A percentile compares a stretch with the other conserved stretches of the same genome.
Evolutionary conservation across 1,284 basidiomycete species (phyloP).

Genomic region (Rhodotorula sp.): DNA sequence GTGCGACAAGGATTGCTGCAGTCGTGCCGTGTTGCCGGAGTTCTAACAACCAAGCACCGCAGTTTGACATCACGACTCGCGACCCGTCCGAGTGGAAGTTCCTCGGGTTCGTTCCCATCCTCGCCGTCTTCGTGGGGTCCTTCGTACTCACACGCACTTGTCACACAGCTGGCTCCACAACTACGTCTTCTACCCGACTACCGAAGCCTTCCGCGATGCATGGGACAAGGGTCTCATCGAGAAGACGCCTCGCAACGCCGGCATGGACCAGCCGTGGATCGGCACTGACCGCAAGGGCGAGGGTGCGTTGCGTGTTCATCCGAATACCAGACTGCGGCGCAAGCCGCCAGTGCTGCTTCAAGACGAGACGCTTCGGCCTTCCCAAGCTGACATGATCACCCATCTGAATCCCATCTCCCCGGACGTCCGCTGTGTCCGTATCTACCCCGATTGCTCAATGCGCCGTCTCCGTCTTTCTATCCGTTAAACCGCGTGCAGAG

Average conservation of each 20-base stretch:
- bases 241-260: conserved; percentile 41
- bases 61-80: conserved; percentile 46
- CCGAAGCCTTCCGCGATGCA: conserved; percentile 48
- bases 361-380: neutral
- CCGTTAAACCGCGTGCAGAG: conserved; percentile 1
- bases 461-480: neutral
- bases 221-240: conserved; percentile 43
- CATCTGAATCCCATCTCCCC: too few relatives aligned
- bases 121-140: neutral
- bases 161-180: conserved; percentile 37
- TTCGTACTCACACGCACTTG: neutral
- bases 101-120: conserved; percentile 20
- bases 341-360: too few relatives aligned
- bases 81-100: conserved; percentile 44
- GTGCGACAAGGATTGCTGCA: neutral
- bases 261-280: conserved; percentile 41
- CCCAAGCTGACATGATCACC: neutral
- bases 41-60: neutral
- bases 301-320: neutral
- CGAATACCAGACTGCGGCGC: too few relatives aligned
- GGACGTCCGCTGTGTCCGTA: too few relatives aligned
- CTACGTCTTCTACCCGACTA: conserved; percentile 44
- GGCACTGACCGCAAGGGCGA: conserved; percentile 43
- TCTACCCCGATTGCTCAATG: neutral
- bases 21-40: too few relatives aligned